Conservation (phyloP, 306 rosid species). For the Prunus salicina region DNA sequence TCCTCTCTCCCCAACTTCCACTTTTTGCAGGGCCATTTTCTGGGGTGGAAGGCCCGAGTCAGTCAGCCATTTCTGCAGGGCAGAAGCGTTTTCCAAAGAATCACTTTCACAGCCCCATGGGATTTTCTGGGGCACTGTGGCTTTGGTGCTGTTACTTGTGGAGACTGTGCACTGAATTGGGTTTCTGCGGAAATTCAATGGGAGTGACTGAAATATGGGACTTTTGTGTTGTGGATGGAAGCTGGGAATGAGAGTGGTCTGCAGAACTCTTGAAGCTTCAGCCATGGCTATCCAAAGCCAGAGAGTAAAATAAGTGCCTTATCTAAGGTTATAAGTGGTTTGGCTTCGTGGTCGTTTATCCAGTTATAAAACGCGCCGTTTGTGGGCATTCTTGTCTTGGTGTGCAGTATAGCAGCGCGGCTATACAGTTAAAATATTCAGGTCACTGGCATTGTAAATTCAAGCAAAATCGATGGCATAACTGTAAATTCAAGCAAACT, state of each 20-base stretch:
- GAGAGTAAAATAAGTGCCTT: conserved; percentile 35
- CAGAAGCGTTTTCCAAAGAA: conserved; percentile 73
- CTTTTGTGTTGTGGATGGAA: conserved; percentile 34
- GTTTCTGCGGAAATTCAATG: conserved; percentile 26
- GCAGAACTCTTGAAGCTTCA: conserved; percentile 51
- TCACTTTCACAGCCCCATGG: conserved; percentile 95
- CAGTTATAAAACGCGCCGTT: conserved; percentile 10
- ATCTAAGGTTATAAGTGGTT: conserved; percentile 28
- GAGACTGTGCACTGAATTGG: conserved; percentile 54
- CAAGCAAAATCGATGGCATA: no score
- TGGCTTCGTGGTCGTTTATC: conserved; percentile 6
- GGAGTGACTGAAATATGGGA: conserved; percentile 21
- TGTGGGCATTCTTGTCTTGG: not conserved
- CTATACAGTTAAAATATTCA: no score
- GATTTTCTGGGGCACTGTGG: conserved; percentile 26
- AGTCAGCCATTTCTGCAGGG: conserved; percentile 73
- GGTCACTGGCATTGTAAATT: no score
- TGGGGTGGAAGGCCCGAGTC: conserved; percentile 79
- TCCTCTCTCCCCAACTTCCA: conserved; percentile 88
- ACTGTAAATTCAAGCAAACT: no score
- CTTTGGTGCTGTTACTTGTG: conserved; percentile 31
- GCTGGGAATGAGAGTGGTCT: conserved; percentile 36
- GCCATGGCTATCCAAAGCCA: conserved; percentile 47
- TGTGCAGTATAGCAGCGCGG: no score
- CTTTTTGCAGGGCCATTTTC: conserved; percentile 83